Evolutionary conservation across 176 grass and related monocot genomes (phyloP).

Genomic region (Carex kokanica): DNA sequence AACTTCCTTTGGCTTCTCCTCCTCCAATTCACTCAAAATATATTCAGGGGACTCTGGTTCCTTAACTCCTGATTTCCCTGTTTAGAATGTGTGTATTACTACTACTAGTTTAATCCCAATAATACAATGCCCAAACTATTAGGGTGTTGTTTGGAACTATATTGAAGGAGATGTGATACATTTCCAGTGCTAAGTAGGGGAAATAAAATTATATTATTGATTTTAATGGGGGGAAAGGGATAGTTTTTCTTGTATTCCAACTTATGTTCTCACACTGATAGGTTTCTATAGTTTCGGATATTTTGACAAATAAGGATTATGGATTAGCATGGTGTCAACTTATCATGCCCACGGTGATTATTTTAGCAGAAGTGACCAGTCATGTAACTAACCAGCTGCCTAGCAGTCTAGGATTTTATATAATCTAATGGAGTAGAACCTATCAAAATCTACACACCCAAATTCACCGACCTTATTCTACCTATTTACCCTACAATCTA

Average conservation of each 20-base stretch:
- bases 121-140: neutral
- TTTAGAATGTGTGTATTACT: neutral
- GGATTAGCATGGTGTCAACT: neutral
- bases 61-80: conserved; percentile 17
- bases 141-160: neutral
- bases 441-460: neutral
- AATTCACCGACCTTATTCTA: conserved; percentile 1
- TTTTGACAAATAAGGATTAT: neutral
- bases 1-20: conserved; percentile 74
- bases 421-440: neutral
- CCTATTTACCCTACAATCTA: neutral
- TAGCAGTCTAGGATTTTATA: neutral
- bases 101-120: neutral
- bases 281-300: neutral
- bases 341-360: neutral
- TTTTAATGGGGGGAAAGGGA: neutral
- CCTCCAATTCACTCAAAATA: conserved; percentile 87
- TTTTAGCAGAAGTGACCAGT: neutral
- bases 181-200: neutral
- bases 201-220: neutral
- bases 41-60: conserved; percentile 50
- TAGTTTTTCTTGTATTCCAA: neutral
- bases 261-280: neutral
- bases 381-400: neutral
- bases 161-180: neutral